Percentiles rank a stretch among this genome's conserved stretches.
Evolutionary conservation across 176 grass and related monocot species (phyloP).

Genomic region (Avena sativa): DNA sequence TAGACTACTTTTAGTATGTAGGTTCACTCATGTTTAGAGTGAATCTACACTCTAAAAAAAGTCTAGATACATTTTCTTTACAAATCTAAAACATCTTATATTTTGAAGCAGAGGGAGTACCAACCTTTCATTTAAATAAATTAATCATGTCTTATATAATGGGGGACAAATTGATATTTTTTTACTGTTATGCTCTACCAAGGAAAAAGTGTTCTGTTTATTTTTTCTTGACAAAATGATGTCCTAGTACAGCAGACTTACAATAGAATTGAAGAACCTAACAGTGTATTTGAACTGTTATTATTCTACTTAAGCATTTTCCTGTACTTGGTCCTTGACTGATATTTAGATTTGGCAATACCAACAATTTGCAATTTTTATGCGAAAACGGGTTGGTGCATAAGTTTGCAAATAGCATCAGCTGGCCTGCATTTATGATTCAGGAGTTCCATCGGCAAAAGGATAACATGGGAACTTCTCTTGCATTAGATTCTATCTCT

Average conservation of each 20-base stretch:
- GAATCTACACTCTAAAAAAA: too few species aligned
- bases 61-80: too few species aligned
- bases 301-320: conserved; percentile 18
- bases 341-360: conserved; percentile 72
- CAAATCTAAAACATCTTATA: too few species aligned
- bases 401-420: conserved; percentile 89
- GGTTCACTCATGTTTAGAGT: too few species aligned
- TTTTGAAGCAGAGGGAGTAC: too few species aligned
- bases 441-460: conserved; percentile 60
- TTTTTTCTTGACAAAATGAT: conserved; percentile 18
- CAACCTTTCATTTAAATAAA: conserved; percentile 32
- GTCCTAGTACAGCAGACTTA: conserved; percentile 19
- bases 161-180: neutral
- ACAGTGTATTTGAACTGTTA: conserved; percentile 19
- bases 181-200: conserved; percentile 4
- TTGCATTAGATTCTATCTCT: conserved; percentile 42
- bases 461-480: conserved; percentile 23
- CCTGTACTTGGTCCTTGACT: conserved; percentile 58
- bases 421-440: conserved; percentile 90
- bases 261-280: conserved; percentile 29
- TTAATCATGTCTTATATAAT: neutral
- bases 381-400: conserved; percentile 85
- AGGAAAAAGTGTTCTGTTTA: neutral
- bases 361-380: conserved; percentile 78
- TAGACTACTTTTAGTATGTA: too few species aligned